Base-by-base conservation (phyloP, 306 rosid species). In the Calophaca sinica region DNA sequence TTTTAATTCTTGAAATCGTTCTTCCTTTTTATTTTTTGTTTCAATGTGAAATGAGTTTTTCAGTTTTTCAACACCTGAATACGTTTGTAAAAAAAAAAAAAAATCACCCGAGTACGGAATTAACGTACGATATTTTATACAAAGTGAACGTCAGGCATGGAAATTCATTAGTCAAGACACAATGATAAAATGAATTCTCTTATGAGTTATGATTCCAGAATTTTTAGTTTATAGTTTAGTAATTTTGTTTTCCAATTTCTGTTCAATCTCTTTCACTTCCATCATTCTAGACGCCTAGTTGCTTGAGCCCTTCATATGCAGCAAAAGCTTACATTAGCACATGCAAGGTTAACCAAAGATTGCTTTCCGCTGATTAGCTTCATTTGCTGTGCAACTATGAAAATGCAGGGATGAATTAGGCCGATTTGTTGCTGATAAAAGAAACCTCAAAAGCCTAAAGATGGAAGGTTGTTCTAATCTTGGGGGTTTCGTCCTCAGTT, bases 391-490 rank as follows among this genome's bases (percentile, higher is more conserved):
- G 48, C 79, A 74, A 57, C 38, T 50, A 63, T 46, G 68, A 70
- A 39, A 83, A 72, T 62, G 84, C 90, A 92, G 98, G 58, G 97
- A 86, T 66, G 99, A 89, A 75, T 78, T 96, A 78, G 87, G 97
- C 45, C 92, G 98, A 29, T 96, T 96, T 84, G 91, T 90, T 78
- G 96, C 90, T 7, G 96, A 92, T 72, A 89, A 94, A 78, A 85
- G 87, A 70, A 81, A 80, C 77, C 87, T 96, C 82, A 92, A 86
- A 84, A 85, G 84, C 86, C 87, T 96, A 49, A 90, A 90, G 89
- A 85, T 96, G 89, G 97, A 96, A 83, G 98, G 97, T 13, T 92
- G 99, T 83, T 91, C 91, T 73, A 89, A 76, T 80, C 67, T 96
- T 8, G 88, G 98, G 14, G 86, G 96, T 70, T 85, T 92, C 81